A percentile compares a stretch with the other conserved stretches of the same genome.
Evolutionary conservation across 1,284 basidiomycete genomes (phyloP).

Genomic region (Earliella scabrosa): DNA sequence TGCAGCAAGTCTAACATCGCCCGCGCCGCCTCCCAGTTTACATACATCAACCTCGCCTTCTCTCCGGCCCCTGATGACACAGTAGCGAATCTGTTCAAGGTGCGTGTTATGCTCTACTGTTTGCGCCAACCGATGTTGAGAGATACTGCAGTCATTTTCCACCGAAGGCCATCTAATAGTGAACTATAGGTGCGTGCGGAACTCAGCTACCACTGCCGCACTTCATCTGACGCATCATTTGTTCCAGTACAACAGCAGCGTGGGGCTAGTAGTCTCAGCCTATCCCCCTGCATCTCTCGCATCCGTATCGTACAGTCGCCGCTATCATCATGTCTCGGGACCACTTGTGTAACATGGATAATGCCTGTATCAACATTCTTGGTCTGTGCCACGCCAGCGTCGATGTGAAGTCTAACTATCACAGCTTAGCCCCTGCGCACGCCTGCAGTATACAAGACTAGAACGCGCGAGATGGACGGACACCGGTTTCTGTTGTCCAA

Average conservation of each 20-base stretch:
- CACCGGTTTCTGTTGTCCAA: too few relatives aligned
- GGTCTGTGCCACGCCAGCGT: too few relatives aligned
- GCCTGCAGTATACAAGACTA: too few relatives aligned
- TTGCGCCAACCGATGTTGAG: neutral
- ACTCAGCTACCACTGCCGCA: neutral
- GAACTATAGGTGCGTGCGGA: conserved; percentile 82
- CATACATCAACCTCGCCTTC: conserved; percentile 98
- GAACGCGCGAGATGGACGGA: too few relatives aligned
- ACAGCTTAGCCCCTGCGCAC: too few relatives aligned
- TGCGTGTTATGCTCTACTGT: conserved; percentile 32
- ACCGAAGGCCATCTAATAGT: conserved; percentile 95
- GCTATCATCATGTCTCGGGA: neutral
- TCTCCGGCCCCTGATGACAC: conserved; percentile 93
- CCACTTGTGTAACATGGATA: neutral
- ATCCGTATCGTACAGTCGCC: neutral
- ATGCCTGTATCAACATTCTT: neutral
- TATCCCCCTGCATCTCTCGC: neutral
- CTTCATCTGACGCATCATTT: neutral
- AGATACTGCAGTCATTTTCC: conserved; percentile 72
- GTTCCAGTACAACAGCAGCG: conserved; percentile 67
- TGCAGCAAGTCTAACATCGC: neutral
- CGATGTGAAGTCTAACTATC: too few relatives aligned
- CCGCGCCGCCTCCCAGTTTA: conserved; percentile 66
- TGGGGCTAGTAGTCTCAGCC: conserved; percentile 55
- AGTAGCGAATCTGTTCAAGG: conserved; percentile 89